Conservation (phyloP, 2,329 filamentous ascomycete genomes). For the Coniochaeta prunicola region DNA sequence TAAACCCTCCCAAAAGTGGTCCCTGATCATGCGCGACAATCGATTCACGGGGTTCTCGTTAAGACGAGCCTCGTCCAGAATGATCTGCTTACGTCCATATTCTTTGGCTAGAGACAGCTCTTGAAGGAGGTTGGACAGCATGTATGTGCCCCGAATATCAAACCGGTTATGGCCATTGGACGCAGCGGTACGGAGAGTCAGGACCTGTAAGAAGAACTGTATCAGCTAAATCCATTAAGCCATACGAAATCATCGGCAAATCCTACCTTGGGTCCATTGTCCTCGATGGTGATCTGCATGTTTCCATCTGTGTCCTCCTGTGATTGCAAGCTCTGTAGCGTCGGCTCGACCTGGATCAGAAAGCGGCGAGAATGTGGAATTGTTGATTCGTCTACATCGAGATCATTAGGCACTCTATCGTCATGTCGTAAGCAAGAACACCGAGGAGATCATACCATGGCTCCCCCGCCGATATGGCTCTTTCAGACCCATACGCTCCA, state of each 20-base stretch:
- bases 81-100: constrained; percentile 80
- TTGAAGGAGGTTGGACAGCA: constrained; percentile 92
- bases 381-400: constrained; percentile 60
- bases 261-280: constrained; percentile 81
- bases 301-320: constrained; percentile 93
- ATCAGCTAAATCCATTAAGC: constrained; percentile 6
- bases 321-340: constrained; percentile 67
- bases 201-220: constrained; percentile 42
- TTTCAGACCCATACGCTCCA: constrained; percentile 42
- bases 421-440: neutral
- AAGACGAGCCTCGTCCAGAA: constrained; percentile 82
- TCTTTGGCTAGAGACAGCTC: constrained; percentile 90
- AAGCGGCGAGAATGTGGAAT: constrained; percentile 65
- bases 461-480: constrained; percentile 53
- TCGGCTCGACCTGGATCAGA: constrained; percentile 78
- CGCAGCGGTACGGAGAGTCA: constrained; percentile 75
- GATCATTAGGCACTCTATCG: constrained; percentile 4
- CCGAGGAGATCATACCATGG: constrained; percentile 36
- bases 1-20: constrained; percentile 88
- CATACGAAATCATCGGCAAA: neutral
- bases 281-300: constrained; percentile 96
- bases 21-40: constrained; percentile 75
- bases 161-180: constrained; percentile 83
- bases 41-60: constrained; percentile 94
- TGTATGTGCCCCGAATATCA: constrained; percentile 92